Base-by-base conservation (phyloP, 208 protist species). In the Leishmania mexicana region DNA sequence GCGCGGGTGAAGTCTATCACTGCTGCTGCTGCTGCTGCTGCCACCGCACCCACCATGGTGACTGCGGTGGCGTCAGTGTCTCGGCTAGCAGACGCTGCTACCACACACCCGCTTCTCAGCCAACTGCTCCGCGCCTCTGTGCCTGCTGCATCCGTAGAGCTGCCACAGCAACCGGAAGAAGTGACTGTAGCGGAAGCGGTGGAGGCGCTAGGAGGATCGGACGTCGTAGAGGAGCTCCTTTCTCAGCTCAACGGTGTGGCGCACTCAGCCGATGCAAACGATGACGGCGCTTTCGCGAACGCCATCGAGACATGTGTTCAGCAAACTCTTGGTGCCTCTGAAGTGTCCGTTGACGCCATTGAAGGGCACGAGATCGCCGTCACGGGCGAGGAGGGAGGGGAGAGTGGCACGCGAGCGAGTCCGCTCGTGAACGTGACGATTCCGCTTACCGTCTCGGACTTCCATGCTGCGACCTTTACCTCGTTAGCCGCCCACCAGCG, bases 141-240 rank as follows among this genome's bases (percentile, higher is more conserved):
- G 74, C 38, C 74, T 73, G 24, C 68, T 35, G 40, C 42, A 7
- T 47, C 13, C n/a, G 10, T 11, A 40, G 31, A 21, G 74, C 6
- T 51, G 35, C 35, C 28, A 19, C 53, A 47, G 40, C 0, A 38
- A 67, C 35, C 10, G 24, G 38, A n/a, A 53, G 74, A 60, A 15
- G 38, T 78, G 10, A 67, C 78, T 0, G 17, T 86, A 38, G n/a
- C 64, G 3, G 78, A 79, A 17, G 83, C 78, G 6, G 42, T 86
- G 6, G 40, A 67, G 5, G 78, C 65, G 54, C 24, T 86, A 60
- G 83, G 83, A 28, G 83, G 78, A 15, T 54, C 64, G 10, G 65
- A 76, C 45, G 68, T 40, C 21, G 53, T 86, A 42, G 83, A 79
- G 49, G 31, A 5, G 42, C 58, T 83, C 1, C 67, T 86, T 35